Evolutionary conservation across 306 rosid genomes (phyloP).

Genomic region (Vigna radiata): DNA sequence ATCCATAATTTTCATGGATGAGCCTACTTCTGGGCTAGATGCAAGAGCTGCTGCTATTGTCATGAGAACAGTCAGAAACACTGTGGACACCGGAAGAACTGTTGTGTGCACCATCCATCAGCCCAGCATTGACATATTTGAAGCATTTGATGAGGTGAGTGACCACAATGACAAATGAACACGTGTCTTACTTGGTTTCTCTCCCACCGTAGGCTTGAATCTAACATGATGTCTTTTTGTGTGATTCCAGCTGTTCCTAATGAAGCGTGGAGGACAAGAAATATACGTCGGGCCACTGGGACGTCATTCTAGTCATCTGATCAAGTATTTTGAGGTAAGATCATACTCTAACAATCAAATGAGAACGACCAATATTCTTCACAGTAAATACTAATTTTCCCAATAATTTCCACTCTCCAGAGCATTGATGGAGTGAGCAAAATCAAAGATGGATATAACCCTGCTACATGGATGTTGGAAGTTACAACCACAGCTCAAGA

Average conservation of each 20-base stretch:
- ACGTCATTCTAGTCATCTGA: slow-evolving; percentile 64
- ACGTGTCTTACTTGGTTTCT: background rate
- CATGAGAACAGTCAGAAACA: slow-evolving; percentile 90
- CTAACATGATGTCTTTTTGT: slow-evolving; percentile 8
- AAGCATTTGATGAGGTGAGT: slow-evolving; percentile 75
- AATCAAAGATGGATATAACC: slow-evolving; percentile 85
- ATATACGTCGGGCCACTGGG: slow-evolving; percentile 81
- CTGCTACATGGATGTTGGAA: slow-evolving; percentile 96
- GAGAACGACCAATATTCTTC: background rate
- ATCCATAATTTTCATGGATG: slow-evolving; percentile 94
- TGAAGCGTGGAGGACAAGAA: slow-evolving; percentile 83
- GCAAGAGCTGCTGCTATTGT: slow-evolving; percentile 97
- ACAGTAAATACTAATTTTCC: slow-evolving; percentile 9
- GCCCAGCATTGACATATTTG: slow-evolving; percentile 91
- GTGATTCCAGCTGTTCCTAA: slow-evolving; percentile 57
- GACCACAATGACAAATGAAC: background rate
- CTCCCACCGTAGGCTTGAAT: slow-evolving; percentile 28
- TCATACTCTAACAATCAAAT: background rate
- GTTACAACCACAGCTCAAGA: slow-evolving; percentile 72
- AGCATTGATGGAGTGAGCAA: slow-evolving; percentile 62
- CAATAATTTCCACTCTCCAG: slow-evolving; percentile 41
- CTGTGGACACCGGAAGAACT: slow-evolving; percentile 89
- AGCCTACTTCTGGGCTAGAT: slow-evolving; percentile 93
- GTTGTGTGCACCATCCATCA: slow-evolving; percentile 96
- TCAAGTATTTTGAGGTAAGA: slow-evolving; percentile 63